Conservation (phyloP, 2,329 filamentous ascomycete species). For the Neofusicoccum parvum region DNA sequence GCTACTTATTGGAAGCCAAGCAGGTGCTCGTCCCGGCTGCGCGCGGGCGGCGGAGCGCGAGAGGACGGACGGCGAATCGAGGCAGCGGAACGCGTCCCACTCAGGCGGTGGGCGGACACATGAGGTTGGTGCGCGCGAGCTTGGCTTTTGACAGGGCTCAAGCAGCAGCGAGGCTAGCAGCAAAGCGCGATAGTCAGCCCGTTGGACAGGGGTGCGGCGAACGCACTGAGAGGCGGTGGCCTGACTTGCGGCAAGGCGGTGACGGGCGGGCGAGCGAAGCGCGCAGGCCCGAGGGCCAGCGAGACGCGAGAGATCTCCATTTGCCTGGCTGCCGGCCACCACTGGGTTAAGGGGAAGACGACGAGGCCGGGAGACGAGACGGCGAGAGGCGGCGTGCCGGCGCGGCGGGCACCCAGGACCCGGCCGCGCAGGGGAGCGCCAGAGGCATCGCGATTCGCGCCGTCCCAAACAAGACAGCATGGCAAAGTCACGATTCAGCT, state of each 20-base stretch:
- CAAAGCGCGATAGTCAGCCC: background rate
- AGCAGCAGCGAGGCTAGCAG: background rate
- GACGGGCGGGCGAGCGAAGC: background rate
- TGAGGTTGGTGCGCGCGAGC: slow-evolving; percentile 9
- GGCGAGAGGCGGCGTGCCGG: background rate
- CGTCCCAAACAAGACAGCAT: slow-evolving; percentile 4
- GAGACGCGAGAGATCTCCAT: slow-evolving; percentile 4
- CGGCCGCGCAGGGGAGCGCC: background rate
- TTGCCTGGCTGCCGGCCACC: background rate
- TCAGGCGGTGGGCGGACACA: background rate
- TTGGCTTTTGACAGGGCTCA: background rate
- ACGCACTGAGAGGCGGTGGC: slow-evolving; percentile 3
- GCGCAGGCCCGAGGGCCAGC: background rate
- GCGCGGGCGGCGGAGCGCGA: background rate
- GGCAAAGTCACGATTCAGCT: slow-evolving; percentile 7
- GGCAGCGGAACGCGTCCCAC: background rate
- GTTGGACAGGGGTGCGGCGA: slow-evolving; percentile 1
- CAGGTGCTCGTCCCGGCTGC: no score
- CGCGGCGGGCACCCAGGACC: background rate
- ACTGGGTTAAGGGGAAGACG: background rate
- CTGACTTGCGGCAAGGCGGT: slow-evolving; percentile 15
- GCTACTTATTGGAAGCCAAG: no score
- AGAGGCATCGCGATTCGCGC: slow-evolving; percentile 6
- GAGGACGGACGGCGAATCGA: background rate
- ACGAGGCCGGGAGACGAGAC: background rate